Percentiles rank a stretch among this genome's conserved stretches.
Evolutionary conservation across 202 grass and related monocot genomes (phyloP).

Genomic region (Carex sylvatica): DNA sequence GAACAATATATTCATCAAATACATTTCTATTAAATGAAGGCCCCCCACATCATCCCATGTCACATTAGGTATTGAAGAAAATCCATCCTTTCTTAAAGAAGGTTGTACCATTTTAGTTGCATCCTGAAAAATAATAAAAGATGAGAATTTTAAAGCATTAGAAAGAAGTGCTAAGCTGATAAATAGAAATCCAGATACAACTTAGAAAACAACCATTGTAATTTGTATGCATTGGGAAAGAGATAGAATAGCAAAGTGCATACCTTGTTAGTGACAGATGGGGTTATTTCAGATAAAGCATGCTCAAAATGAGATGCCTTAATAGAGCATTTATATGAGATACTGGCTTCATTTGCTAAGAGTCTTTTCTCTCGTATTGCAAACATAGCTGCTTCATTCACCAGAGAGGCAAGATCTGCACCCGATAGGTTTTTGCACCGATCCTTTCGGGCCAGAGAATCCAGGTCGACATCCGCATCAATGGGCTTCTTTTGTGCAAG

Average conservation of each 20-base stretch:
- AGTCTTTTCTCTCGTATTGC: slow-evolving; percentile 57
- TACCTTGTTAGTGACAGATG: slow-evolving; percentile 80
- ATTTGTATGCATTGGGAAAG: neutral
- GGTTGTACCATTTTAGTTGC: slow-evolving; percentile 82
- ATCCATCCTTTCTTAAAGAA: slow-evolving; percentile 93
- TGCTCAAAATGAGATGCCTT: slow-evolving; percentile 56
- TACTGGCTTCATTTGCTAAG: slow-evolving; percentile 25
- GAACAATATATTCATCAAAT: slow-evolving; percentile 71
- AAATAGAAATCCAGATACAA: neutral
- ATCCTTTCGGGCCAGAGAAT: slow-evolving; percentile 37
- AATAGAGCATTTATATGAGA: slow-evolving; percentile 35
- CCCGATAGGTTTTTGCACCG: slow-evolving; percentile 64
- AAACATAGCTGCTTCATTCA: slow-evolving; percentile 81
- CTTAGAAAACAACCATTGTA: neutral
- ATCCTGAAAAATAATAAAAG: slow-evolving; percentile 39
- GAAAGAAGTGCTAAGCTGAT: neutral
- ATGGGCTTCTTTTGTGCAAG: slow-evolving; percentile 53
- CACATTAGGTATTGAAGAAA: slow-evolving; percentile 86
- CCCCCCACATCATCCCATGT: slow-evolving; percentile 93
- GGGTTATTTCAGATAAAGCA: slow-evolving; percentile 58
- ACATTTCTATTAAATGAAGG: slow-evolving; percentile 62
- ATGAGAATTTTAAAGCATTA: neutral
- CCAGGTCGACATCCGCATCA: slow-evolving; percentile 49
- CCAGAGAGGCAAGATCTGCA: slow-evolving; percentile 65
- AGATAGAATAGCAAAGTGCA: neutral